These are phyloP conservation scores for Irpex rosettiformis DNA, from an alignment of 1,284 basidiomycete genomes.

Conservation along the genomic window DNA sequence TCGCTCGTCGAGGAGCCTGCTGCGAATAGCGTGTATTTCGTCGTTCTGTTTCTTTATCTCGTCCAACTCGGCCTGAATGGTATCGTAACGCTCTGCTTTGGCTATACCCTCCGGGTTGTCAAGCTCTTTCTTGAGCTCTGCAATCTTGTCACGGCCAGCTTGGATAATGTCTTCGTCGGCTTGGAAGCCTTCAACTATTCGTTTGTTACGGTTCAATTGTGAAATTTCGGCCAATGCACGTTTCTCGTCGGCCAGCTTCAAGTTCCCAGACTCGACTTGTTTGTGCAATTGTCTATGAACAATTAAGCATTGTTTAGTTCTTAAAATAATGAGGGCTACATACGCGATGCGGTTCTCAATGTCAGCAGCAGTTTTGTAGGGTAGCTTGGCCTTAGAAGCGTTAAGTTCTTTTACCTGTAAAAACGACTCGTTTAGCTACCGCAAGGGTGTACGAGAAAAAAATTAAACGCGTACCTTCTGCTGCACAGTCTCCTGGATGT, in stretches of 20 bases:
- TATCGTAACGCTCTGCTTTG: conserved; percentile 78
- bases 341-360: conserved; percentile 87
- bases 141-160: conserved; percentile 69
- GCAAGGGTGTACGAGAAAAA: conserved; percentile 3
- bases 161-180: conserved; percentile 80
- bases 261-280: conserved; percentile 87
- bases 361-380: conserved; percentile 87
- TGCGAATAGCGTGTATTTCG: conserved; percentile 78
- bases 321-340: conserved; percentile 25
- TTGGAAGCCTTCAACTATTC: conserved; percentile 77
- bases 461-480: conserved; percentile 66
- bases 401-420: conserved; percentile 86
- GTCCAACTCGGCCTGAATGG: conserved; percentile 85
- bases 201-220: conserved; percentile 66
- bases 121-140: conserved; percentile 82
- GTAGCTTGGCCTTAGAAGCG: conserved; percentile 74
- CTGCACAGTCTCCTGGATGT: conserved; percentile 75
- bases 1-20: conserved; percentile 88
- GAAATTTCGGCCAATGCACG: conserved; percentile 89
- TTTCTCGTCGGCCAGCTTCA: conserved; percentile 97
- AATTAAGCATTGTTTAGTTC: not conserved
- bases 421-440: conserved; percentile 7
- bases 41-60: conserved; percentile 85
- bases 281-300: conserved; percentile 71
- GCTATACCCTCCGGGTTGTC: conserved; percentile 92